Base-by-base conservation (phyloP, 306 rosid species). In the Vigna unguiculata region DNA sequence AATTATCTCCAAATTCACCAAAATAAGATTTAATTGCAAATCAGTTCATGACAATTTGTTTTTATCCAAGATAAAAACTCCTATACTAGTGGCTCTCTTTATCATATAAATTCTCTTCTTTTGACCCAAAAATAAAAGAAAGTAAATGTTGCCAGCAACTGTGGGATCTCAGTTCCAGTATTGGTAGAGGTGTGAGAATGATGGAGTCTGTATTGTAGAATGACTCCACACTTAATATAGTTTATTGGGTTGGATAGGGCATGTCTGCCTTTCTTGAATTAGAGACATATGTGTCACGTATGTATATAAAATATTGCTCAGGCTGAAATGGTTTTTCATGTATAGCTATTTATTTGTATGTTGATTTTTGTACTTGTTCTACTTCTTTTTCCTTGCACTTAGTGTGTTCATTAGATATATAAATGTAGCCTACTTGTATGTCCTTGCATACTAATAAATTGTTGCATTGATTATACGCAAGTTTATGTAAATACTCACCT, bases 341-440 rank as follows among this genome's bases (percentile, higher is more conserved):
- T 62, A 30, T 19, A 34, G 24, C 52, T 75, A 7, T 20, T 62
- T 46, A 46, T 74, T 41, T 75, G 22, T 48, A 12, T 75, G 13
- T 49, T 41, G 2, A 40, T 51, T 75, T 46, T 60, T 15, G 19
- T 52, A 69, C 19, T 69, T 69, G 22, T 30, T 55, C 22, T 52
- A 60, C 46, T 15, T 49, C 16, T 16, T 64, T 71, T 32, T 9
- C 19, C 49, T 46, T 58, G 17, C 63, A 32, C 65, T 25, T 47
- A 71, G 43, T 45, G 62, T 40, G 55, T 71, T 9, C 15, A 8
- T 13, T 25, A 45, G 74, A 22, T 58, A 65, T 75, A 32, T 43
- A 28, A 40, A 40, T 62, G 21, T 63, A 41, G 75, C 74, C 63
- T 61, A 45, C 46, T 69, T 82, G 51, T 40, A 11, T 59, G 64